phyloP scores from a whole-genome alignment of 1,284 basidiomycete species.

The Trichosporon faecale region DNA sequence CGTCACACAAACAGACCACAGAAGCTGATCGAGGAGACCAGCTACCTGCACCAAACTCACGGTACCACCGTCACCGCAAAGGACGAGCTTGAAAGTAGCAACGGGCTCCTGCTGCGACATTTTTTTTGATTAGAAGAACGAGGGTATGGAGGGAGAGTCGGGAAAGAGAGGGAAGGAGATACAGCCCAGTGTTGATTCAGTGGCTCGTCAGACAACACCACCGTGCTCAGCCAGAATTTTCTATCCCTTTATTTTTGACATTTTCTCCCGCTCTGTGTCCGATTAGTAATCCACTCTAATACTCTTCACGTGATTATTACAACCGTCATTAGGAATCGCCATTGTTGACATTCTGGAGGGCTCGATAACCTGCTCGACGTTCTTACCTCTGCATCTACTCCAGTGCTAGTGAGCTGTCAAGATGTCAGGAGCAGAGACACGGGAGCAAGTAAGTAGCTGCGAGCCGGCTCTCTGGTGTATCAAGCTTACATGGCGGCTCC shows the following conservation, averaged over 20 bases:
- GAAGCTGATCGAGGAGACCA: background rate
- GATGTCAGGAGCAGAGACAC: background rate
- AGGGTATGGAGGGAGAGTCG: background rate
- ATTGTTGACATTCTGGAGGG: background rate
- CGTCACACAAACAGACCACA: conserved; percentile 13
- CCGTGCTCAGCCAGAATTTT: conserved; percentile 14
- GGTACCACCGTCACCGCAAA: conserved; percentile 95
- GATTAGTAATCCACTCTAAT: background rate
- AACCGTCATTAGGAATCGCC: background rate
- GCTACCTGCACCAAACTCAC: conserved; percentile 57
- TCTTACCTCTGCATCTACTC: background rate
- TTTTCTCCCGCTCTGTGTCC: conserved; percentile 14
- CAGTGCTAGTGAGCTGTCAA: too few relatives aligned
- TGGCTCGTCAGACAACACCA: conserved; percentile 11
- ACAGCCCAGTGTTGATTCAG: conserved; percentile 9
- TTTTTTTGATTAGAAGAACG: conserved; percentile 22
- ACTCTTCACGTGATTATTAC: conserved; percentile 11
- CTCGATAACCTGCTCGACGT: background rate
- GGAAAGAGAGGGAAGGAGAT: conserved; percentile 12
- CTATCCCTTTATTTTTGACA: conserved; percentile 7
- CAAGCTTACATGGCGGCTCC: conserved; percentile 20
- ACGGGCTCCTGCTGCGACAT: conserved; percentile 53
- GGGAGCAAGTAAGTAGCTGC: background rate
- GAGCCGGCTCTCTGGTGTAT: background rate
- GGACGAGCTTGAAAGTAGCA: conserved; percentile 97